Conservation (phyloP, 257 asterid species). For the Avicennia marina region DNA sequence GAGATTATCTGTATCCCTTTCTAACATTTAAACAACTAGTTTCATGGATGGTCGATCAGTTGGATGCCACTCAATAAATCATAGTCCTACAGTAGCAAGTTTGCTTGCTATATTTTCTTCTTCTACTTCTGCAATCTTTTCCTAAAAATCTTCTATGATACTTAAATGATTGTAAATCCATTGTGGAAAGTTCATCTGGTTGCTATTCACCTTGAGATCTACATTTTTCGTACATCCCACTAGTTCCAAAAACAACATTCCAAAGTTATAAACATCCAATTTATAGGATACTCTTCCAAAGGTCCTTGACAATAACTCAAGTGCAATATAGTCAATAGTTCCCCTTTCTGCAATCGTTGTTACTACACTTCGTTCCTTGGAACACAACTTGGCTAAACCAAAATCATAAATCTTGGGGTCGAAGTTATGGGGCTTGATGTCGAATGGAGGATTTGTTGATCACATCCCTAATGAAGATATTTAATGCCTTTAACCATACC, state of each 20-base stretch:
- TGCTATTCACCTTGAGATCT: slow-evolving; percentile 1
- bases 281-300: slow-evolving; percentile 30
- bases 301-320: slow-evolving; percentile 32
- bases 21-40: slow-evolving; percentile 30
- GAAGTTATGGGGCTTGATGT: too few species aligned
- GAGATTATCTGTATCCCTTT: slow-evolving; percentile 16
- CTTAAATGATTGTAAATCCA: slow-evolving; percentile 33
- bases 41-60: slow-evolving; percentile 28
- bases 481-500: slow-evolving; percentile 23
- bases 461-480: slow-evolving; percentile 20
- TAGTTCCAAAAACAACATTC: slow-evolving; percentile 43
- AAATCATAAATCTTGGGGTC: slow-evolving; percentile 23
- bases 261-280: slow-evolving; percentile 35
- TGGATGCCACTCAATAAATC: slow-evolving; percentile 39
- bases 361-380: slow-evolving; percentile 16
- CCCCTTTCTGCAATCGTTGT: slow-evolving; percentile 34
- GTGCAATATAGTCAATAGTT: slow-evolving; percentile 36
- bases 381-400: slow-evolving; percentile 21
- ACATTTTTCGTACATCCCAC: slow-evolving; percentile 36
- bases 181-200: slow-evolving; percentile 28
- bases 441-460: too few species aligned
- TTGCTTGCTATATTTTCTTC: slow-evolving; percentile 13
- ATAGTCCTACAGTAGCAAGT: slow-evolving; percentile 23
- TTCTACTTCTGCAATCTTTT: slow-evolving; percentile 4
- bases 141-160: slow-evolving; percentile 18